Conservation (phyloP, 2,329 filamentous ascomycete genomes). For the Aureobasidium subglaciale region DNA sequence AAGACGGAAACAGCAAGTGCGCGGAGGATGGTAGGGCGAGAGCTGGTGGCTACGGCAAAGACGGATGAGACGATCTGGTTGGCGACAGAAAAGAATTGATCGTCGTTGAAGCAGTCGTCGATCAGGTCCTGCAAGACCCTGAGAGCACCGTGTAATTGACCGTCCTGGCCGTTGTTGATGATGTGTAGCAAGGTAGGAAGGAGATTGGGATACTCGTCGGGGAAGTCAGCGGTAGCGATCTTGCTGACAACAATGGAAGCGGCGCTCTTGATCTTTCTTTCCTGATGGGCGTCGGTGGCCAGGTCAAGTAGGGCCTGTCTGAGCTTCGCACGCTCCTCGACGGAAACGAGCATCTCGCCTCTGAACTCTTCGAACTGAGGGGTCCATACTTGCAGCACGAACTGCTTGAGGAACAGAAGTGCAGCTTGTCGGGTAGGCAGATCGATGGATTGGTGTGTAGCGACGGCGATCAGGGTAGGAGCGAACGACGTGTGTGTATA, state of each 20-base stretch:
- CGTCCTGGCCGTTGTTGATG: slow-evolving; percentile 67
- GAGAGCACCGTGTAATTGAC: slow-evolving; percentile 80
- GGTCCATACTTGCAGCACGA: slow-evolving; percentile 81
- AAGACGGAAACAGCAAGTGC: slow-evolving; percentile 87
- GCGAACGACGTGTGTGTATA: slow-evolving; percentile 66
- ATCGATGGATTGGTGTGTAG: slow-evolving; percentile 65
- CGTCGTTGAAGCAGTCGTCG: slow-evolving; percentile 86
- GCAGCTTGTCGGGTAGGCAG: slow-evolving; percentile 75
- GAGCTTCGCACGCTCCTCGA: slow-evolving; percentile 66
- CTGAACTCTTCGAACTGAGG: slow-evolving; percentile 64
- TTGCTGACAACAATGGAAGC: slow-evolving; percentile 88
- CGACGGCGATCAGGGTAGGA: slow-evolving; percentile 71
- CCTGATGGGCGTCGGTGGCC: slow-evolving; percentile 62
- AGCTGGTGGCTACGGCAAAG: slow-evolving; percentile 72
- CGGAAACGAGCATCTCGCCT: slow-evolving; percentile 60
- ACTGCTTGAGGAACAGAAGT: slow-evolving; percentile 70
- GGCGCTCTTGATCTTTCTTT: slow-evolving; percentile 81
- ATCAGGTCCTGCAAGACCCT: slow-evolving; percentile 84
- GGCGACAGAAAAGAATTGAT: slow-evolving; percentile 89
- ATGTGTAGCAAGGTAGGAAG: slow-evolving; percentile 72
- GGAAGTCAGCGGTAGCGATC: slow-evolving; percentile 88
- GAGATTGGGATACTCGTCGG: slow-evolving; percentile 87
- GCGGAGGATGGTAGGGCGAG: slow-evolving; percentile 64
- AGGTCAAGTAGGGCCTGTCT: slow-evolving; percentile 69
- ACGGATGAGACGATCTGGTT: slow-evolving; percentile 76